phyloP scores from a whole-genome alignment of 768 basidiomycete species.

The Russula vinacea region DNA sequence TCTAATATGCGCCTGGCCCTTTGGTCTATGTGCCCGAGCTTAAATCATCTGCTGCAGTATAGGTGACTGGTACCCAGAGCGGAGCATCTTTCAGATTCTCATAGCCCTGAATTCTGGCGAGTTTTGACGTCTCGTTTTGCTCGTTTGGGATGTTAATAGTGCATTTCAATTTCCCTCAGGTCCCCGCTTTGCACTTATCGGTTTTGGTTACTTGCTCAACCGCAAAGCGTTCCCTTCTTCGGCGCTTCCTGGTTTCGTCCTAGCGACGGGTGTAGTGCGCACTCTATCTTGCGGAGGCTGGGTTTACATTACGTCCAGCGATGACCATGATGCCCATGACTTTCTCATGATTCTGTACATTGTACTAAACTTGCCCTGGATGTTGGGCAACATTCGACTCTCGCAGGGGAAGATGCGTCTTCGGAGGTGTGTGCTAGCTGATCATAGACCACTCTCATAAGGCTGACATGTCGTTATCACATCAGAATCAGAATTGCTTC shows the following conservation, averaged over 20 bases:
- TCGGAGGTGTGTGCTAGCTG: conserved; percentile 46
- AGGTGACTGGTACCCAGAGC: conserved; percentile 88
- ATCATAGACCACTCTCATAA: background rate
- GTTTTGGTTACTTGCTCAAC: conserved; percentile 60
- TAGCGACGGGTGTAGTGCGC: conserved; percentile 61
- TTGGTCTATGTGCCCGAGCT: background rate
- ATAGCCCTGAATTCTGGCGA: conserved; percentile 79
- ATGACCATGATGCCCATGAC: conserved; percentile 83
- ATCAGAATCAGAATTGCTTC: conserved; percentile 52
- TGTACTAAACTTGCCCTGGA: conserved; percentile 83
- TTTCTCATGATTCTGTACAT: conserved; percentile 87
- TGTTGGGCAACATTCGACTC: conserved; percentile 60
- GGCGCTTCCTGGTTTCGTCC: conserved; percentile 48
- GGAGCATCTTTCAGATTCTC: conserved; percentile 80
- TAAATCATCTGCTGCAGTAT: conserved; percentile 47
- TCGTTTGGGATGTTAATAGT: background rate
- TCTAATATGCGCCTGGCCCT: background rate
- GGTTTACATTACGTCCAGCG: conserved; percentile 85
- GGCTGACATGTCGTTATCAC: conserved; percentile 4
- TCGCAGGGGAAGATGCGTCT: conserved; percentile 51
- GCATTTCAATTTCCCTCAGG: conserved; percentile 33
- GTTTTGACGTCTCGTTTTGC: conserved; percentile 24
- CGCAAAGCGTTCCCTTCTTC: conserved; percentile 40
- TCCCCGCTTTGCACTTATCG: conserved; percentile 69
- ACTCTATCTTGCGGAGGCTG: conserved; percentile 86